Conservation (phyloP, 768 basidiomycete species). For the Termitomyces sp. region DNA sequence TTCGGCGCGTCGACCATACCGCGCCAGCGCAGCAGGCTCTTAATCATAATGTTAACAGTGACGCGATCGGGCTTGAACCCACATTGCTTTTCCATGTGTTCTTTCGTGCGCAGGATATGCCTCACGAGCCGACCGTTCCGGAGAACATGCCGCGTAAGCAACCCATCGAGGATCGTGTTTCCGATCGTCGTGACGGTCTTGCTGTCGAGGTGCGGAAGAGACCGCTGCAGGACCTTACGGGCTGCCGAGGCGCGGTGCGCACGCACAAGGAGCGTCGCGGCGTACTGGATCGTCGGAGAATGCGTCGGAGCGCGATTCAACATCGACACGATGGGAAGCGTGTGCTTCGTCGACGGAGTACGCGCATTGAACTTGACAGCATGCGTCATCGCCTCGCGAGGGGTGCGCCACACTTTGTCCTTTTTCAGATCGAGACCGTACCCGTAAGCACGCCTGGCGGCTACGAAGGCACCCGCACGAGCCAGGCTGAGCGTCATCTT, state of each 20-base stretch:
- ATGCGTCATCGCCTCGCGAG: slow-evolving; percentile 19
- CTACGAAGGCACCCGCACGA: slow-evolving; percentile 22
- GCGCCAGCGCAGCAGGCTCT: slow-evolving; percentile 51
- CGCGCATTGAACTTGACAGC: slow-evolving; percentile 19
- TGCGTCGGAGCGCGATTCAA: slow-evolving; percentile 19
- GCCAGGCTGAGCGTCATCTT: slow-evolving; percentile 25
- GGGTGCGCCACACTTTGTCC: slow-evolving; percentile 6
- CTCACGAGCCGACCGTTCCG: slow-evolving; percentile 43
- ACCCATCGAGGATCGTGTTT: slow-evolving; percentile 51
- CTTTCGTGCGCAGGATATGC: slow-evolving; percentile 32
- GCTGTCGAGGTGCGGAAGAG: slow-evolving; percentile 21
- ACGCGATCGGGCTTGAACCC: slow-evolving; percentile 60
- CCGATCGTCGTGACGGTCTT: slow-evolving; percentile 38
- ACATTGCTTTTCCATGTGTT: slow-evolving; percentile 34
- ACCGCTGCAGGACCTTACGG: slow-evolving; percentile 30
- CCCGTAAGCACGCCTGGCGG: slow-evolving; percentile 18
- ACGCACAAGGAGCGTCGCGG: slow-evolving; percentile 33
- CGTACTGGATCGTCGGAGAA: slow-evolving; percentile 24
- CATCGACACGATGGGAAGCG: slow-evolving; percentile 18
- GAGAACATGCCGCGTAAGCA: slow-evolving; percentile 22
- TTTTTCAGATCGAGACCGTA: slow-evolving; percentile 4
- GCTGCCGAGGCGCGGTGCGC: slow-evolving; percentile 39
- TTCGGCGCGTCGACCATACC: slow-evolving; percentile 32
- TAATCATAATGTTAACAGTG: slow-evolving; percentile 66
- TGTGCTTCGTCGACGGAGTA: slow-evolving; percentile 10